A percentile compares a stretch with the other conserved stretches of the same genome.
Conservation (phyloP, 2,329 filamentous ascomycete genomes). For the Sporothrix globosa region DNA sequence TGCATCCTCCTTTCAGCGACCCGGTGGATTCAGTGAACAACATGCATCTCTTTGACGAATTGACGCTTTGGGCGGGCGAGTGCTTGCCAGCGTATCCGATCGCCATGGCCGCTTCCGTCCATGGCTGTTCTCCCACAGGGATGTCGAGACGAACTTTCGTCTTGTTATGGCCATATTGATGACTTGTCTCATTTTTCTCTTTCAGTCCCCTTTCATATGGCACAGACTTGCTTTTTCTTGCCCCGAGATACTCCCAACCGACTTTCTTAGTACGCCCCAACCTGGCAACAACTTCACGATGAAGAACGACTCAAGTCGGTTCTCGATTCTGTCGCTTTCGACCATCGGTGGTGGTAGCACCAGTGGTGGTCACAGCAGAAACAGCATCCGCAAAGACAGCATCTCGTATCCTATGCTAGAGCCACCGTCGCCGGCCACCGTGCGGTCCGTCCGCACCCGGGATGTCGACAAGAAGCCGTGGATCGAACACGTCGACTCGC, state of each 20-base stretch:
- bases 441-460: conserved; percentile 28
- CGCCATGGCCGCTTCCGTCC: neutral
- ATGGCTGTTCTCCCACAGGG: neutral
- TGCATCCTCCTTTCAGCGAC: neutral
- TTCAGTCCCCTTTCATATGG: neutral
- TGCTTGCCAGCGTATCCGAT: neutral
- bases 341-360: neutral
- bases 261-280: neutral
- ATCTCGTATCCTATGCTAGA: conserved; percentile 26
- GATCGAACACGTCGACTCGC: conserved; percentile 25
- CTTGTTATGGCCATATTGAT: neutral
- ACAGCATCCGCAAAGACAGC: conserved; percentile 27
- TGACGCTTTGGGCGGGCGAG: conserved; percentile 3
- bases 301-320: neutral
- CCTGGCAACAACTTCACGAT: neutral
- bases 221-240: neutral
- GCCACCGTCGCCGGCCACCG: neutral
- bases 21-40: neutral
- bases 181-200: neutral
- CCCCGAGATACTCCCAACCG: neutral
- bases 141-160: neutral
- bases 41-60: conserved; percentile 3
- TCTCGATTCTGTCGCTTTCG: conserved; percentile 15
- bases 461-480: conserved; percentile 28
- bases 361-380: no score